Percentiles rank a stretch among this genome's conserved stretches.
Conservation (phyloP, 768 basidiomycete genomes). For the Pholiota microspora region DNA sequence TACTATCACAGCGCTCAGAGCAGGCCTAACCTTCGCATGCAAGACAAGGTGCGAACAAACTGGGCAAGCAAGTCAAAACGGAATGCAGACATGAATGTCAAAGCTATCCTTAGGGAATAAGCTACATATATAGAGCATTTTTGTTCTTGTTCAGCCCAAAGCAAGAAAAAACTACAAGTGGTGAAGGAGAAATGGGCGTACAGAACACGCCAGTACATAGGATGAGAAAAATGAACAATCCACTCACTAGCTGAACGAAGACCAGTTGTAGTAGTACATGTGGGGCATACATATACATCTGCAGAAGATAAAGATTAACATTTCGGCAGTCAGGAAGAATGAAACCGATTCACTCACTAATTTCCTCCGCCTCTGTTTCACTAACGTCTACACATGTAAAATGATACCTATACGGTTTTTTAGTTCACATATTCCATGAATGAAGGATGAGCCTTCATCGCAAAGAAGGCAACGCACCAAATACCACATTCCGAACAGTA, state of each 20-base stretch:
- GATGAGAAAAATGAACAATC: conserved; percentile 24
- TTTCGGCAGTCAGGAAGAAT: neutral
- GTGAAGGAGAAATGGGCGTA: conserved; percentile 19
- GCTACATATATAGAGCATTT: conserved; percentile 22
- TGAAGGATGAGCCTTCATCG: conserved; percentile 1
- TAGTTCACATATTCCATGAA: neutral
- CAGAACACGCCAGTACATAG: conserved; percentile 29
- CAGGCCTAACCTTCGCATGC: conserved; percentile 8
- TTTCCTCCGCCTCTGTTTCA: conserved; percentile 68
- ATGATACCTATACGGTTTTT: conserved; percentile 63
- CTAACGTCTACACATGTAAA: conserved; percentile 71
- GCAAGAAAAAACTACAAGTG: conserved; percentile 28
- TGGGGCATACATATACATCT: conserved; percentile 59
- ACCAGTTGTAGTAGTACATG: conserved; percentile 60
- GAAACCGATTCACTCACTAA: conserved; percentile 52
- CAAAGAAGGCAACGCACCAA: conserved; percentile 48
- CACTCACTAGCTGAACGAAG: conserved; percentile 77
- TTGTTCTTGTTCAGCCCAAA: conserved; percentile 20
- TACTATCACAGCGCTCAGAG: conserved; percentile 11
- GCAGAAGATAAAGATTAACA: conserved; percentile 12
- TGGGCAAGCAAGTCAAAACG: conserved; percentile 6
- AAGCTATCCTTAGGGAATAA: conserved; percentile 15
- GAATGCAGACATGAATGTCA: conserved; percentile 14
- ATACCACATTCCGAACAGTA: conserved; percentile 67
- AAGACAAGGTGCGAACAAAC: conserved; percentile 12